These are phyloP conservation scores for Sphaceloma murrayae DNA, from an alignment of 2,329 filamentous ascomycete genomes.

Conservation along the genomic window DNA sequence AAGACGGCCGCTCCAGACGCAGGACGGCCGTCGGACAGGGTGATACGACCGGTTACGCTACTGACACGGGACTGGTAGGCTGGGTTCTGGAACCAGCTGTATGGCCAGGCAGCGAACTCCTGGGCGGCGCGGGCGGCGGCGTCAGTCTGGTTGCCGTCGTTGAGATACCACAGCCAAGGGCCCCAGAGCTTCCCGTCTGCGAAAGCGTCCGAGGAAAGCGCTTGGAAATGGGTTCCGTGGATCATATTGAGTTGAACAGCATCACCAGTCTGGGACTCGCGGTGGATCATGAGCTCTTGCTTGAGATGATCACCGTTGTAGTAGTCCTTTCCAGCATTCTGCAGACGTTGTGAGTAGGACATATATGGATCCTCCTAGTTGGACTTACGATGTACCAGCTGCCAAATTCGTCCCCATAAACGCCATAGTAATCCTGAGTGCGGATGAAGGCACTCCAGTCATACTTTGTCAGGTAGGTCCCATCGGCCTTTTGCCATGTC, in stretches of 20 bases:
- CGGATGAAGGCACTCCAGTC: constrained; percentile 36
- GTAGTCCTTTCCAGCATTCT: constrained; percentile 41
- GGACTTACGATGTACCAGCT: constrained; percentile 39
- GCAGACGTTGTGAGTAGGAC: not conserved
- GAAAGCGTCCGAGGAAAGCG: constrained; percentile 30
- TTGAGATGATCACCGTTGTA: constrained; percentile 46
- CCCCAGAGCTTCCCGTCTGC: constrained; percentile 31
- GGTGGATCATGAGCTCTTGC: constrained; percentile 45
- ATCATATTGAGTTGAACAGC: constrained; percentile 47
- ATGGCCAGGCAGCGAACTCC: constrained; percentile 16
- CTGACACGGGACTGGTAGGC: constrained; percentile 12
- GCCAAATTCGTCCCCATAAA: constrained; percentile 42
- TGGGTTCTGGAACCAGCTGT: constrained; percentile 14
- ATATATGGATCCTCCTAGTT: too few species aligned
- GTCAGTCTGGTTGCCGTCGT: constrained; percentile 12
- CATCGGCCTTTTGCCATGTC: constrained; percentile 42
- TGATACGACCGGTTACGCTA: constrained; percentile 9
- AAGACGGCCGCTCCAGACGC: constrained; percentile 15
- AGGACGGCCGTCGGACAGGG: constrained; percentile 15
- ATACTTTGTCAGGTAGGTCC: constrained; percentile 46
- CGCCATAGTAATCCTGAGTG: constrained; percentile 39
- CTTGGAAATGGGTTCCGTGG: constrained; percentile 43
- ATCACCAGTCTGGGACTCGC: constrained; percentile 43
- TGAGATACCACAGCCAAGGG: constrained; percentile 33
- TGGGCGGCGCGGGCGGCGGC: constrained; percentile 6